Evolutionary conservation across 2,329 filamentous ascomycete genomes (phyloP).

Genomic region (Chaetothyriales sp.): DNA sequence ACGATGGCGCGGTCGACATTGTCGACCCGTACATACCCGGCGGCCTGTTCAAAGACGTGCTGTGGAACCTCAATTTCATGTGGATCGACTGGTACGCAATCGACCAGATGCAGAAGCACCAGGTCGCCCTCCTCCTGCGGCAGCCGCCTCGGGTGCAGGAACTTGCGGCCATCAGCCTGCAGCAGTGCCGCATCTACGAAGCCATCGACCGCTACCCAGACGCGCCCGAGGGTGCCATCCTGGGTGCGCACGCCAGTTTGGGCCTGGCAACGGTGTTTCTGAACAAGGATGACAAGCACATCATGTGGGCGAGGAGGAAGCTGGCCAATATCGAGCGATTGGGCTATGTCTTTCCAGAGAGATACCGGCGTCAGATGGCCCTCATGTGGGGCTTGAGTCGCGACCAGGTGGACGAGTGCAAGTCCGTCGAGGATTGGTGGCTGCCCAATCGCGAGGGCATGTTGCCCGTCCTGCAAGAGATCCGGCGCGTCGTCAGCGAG

Average conservation of each 20-base stretch:
- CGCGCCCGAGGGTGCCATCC: slow-evolving; percentile 54
- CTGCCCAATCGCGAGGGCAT: slow-evolving; percentile 68
- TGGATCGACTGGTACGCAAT: slow-evolving; percentile 66
- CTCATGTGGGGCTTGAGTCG: slow-evolving; percentile 44
- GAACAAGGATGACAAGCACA: slow-evolving; percentile 58
- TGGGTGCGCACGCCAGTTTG: slow-evolving; percentile 62
- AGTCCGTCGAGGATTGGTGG: slow-evolving; percentile 72
- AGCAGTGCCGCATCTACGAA: slow-evolving; percentile 66
- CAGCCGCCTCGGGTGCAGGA: slow-evolving; percentile 37
- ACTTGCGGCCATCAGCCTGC: slow-evolving; percentile 49
- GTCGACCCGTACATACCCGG: slow-evolving; percentile 60
- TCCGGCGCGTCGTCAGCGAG: slow-evolving; percentile 71
- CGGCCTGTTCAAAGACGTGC: slow-evolving; percentile 53
- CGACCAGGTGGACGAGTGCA: slow-evolving; percentile 33
- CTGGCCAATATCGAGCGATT: slow-evolving; percentile 60
- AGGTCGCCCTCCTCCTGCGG: slow-evolving; percentile 47
- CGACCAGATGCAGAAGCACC: slow-evolving; percentile 66
- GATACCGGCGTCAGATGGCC: slow-evolving; percentile 61
- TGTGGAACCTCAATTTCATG: slow-evolving; percentile 63
- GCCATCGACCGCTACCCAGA: slow-evolving; percentile 59
- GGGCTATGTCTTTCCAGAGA: slow-evolving; percentile 71
- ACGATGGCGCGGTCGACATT: slow-evolving; percentile 47
- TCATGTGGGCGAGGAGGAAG: slow-evolving; percentile 66
- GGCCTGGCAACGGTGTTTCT: slow-evolving; percentile 66
- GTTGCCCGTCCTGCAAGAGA: slow-evolving; percentile 57